These are phyloP conservation scores for Erysimum cheiri DNA, from an alignment of 441 rosid species.

Conservation along the genomic window DNA sequence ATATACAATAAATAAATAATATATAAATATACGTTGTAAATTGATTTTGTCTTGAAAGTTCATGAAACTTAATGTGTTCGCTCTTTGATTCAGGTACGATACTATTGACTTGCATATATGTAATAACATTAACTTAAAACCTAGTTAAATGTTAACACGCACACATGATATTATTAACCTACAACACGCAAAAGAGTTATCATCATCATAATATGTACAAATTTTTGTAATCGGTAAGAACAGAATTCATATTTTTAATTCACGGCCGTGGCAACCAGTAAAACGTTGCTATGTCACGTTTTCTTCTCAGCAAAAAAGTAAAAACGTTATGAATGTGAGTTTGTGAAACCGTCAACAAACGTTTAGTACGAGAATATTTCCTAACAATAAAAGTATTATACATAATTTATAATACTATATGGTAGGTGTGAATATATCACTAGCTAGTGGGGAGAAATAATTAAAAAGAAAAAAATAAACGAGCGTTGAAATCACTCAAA, in stretches of 20 bases:
- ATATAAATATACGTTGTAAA: too few relatives aligned
- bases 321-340: conserved; percentile 11
- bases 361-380: not conserved
- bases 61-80: too few relatives aligned
- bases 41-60: too few relatives aligned
- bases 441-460: not conserved
- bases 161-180: too few relatives aligned
- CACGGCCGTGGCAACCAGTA: not conserved
- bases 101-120: too few relatives aligned
- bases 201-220: too few relatives aligned
- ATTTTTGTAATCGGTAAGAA: too few relatives aligned
- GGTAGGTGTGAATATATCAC: not conserved
- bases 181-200: not conserved
- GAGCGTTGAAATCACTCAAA: conserved; percentile 54
- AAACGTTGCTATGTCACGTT: conserved; percentile 10
- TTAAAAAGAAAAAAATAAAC: not conserved
- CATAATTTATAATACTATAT: not conserved
- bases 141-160: not conserved
- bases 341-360: not conserved
- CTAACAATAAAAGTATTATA: not conserved
- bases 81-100: not conserved
- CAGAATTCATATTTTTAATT: not conserved
- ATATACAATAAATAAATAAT: too few relatives aligned
- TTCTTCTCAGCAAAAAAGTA: not conserved
- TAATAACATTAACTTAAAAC: not conserved